Base-by-base conservation (phyloP, 2,329 filamentous ascomycete genomes). In the Colletotrichum graminicola region DNA sequence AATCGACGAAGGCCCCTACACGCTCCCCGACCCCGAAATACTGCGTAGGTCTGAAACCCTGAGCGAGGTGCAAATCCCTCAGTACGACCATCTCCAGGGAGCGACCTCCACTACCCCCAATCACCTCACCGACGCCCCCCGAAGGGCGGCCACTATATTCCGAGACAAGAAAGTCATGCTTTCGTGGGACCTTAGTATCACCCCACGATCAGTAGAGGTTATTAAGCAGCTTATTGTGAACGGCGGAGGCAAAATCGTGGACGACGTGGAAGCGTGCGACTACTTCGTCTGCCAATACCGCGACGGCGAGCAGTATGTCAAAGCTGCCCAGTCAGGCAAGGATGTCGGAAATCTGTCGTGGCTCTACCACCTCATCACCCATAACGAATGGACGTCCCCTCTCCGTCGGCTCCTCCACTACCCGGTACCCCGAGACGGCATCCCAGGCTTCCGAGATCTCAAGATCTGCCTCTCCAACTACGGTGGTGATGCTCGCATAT, bases 401-500 rank as follows among this genome's bases (percentile, higher is more conserved):
- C 85, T 94, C 70, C 90, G 90, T 54, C 91, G 94, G 61, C 86
- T 98, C 39, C 85, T 99, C 32, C 96, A 99, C 79, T 99, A 99
- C 75, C 96, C 96, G 0, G 79, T 97, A 18, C 93, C 95, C 6
- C 89, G 88, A 57, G 80, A 91, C 11, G 93, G 94, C 1, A 90
- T 99, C 45, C 89, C 92, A 0, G 95, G 94, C 0, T 98, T 99
- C 78, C 81, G 92, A 70, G 85, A 88, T 10, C 86, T 93, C 79
- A 90, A 88, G 62, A 96, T 99, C 77, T 97, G 94, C 68, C 87
- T 99, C 7, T 98, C 96, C 7, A 99, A 98, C 80, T 99, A 99
- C 79, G 94, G 94, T 56, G 96, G 96, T 41, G 96, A 99, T 80
- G 94, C 96, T 21, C 91, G 96, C 57, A 91, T 94, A 63, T 99